These are phyloP conservation scores for Linum trigynum DNA, from an alignment of 345 rosid genomes.

Conservation along the genomic window DNA sequence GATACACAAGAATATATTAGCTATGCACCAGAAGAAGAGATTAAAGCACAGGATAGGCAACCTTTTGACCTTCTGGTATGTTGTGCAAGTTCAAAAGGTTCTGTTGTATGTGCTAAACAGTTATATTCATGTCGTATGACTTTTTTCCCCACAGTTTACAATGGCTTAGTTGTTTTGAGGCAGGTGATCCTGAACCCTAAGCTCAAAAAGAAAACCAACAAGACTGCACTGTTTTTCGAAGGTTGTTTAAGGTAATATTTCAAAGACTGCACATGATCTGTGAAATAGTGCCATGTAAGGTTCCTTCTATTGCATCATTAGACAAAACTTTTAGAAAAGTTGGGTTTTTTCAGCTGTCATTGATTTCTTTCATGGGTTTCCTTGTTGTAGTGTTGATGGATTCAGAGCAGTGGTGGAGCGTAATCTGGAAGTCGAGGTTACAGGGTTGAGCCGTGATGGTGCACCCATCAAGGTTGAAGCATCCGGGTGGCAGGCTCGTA, in stretches of 20 bases:
- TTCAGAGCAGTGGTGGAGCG: slow-evolving; percentile 83
- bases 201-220: slow-evolving; percentile 48
- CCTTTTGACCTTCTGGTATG: slow-evolving; percentile 82
- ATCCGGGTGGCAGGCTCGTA: slow-evolving; percentile 90
- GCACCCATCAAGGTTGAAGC: slow-evolving; percentile 57
- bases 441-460: slow-evolving; percentile 59
- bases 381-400: slow-evolving; percentile 54
- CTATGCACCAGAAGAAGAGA: slow-evolving; percentile 70
- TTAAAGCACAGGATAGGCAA: slow-evolving; percentile 55
- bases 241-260: slow-evolving; percentile 65
- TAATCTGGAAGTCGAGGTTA: slow-evolving; percentile 66
- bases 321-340: not conserved
- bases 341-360: not conserved
- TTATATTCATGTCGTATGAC: slow-evolving; percentile 1
- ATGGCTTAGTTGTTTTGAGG: slow-evolving; percentile 26
- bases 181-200: slow-evolving; percentile 88
- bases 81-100: not conserved
- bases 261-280: not conserved
- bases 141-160: slow-evolving; percentile 14
- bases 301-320: too few species aligned
- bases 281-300: too few species aligned
- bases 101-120: not conserved
- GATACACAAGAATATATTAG: slow-evolving; percentile 75
- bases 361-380: not conserved
- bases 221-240: slow-evolving; percentile 69